Percentiles rank a stretch among this genome's conserved stretches.
Conservation (phyloP, 2,329 filamentous ascomycete genomes). For the Aspergillus phoenicis region DNA sequence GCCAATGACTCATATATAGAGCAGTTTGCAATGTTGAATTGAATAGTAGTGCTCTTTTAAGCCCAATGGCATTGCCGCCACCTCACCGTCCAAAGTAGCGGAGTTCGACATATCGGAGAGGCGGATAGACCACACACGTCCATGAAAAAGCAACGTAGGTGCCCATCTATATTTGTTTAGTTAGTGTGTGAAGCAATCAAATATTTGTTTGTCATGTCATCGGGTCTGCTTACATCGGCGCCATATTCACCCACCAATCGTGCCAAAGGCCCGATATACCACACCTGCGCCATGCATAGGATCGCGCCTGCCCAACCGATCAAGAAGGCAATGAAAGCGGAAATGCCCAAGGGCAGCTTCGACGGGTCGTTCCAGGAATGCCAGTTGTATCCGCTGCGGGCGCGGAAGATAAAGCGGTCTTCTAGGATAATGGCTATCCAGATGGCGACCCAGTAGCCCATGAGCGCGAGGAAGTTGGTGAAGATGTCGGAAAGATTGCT, state of each 20-base stretch:
- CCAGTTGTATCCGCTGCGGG: conserved; percentile 60
- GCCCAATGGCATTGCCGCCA: not conserved
- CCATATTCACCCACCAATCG: conserved; percentile 59
- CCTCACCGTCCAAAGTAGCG: conserved; percentile 50
- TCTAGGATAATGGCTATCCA: conserved; percentile 63
- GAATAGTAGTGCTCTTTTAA: not conserved
- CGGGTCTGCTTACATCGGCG: conserved; percentile 52
- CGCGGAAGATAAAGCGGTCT: conserved; percentile 65
- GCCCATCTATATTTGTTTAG: conserved; percentile 48
- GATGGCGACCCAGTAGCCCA: conserved; percentile 71
- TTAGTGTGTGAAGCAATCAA: not conserved
- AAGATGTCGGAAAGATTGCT: conserved; percentile 65
- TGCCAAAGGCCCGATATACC: conserved; percentile 68
- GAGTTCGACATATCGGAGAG: conserved; percentile 56
- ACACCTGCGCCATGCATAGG: conserved; percentile 69
- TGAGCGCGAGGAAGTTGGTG: conserved; percentile 68
- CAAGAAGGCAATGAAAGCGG: conserved; percentile 63
- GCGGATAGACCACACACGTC: conserved; percentile 60
- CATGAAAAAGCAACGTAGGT: conserved; percentile 64
- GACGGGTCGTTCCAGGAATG: conserved; percentile 60
- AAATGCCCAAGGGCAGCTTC: conserved; percentile 64
- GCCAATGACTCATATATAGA: too few relatives aligned
- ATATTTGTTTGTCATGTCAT: too few relatives aligned
- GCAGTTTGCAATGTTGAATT: too few relatives aligned
- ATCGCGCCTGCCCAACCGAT: conserved; percentile 68